Evolutionary conservation across 2,329 filamentous ascomycete species (phyloP), one percentile per base, ranked within the genome.

Genomic region (Calycina marina): DNA sequence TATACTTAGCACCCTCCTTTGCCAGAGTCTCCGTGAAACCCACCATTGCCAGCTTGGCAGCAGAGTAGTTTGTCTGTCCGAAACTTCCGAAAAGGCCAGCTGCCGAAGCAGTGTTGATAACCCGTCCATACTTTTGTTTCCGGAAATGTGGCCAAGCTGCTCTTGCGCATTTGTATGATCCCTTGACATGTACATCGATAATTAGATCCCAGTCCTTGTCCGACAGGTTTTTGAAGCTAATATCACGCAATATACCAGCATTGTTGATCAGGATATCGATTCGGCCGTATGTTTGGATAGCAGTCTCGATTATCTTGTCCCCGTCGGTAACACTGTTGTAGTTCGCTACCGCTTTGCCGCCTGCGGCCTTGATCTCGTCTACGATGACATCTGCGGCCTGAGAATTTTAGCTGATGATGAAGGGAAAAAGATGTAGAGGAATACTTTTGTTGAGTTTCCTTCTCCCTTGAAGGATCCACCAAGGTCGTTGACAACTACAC

Each of bases 211-310:
- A 98, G 58, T 98, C 90, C 54, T 79, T 62, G 57, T 98, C 90
- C 58, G 79, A 90, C 72, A 96, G 92, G 63, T 96, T 96, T 72
- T 93, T 93, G 67, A 98, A 96, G 69, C 82, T 88, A 54, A 96
- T 59, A 62, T 96, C 86, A 40, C 88, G 79, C n/a, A 54, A 45
- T 29, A 96, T 96, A 52, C 90, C 88, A 40, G 90, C 90, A 55
- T 96, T 98, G 70, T 98, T 98, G 61, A 98, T 78, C 49, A 98
- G 76, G 43, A 98, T 65, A 57, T 98, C 88, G 59, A 98, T 72
- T 50, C 88, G 82, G 46, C 88, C 82, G 53, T 77, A 90, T 35
- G 64, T 65, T 57, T 82, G 64, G 55, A 90, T 80, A 48, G 82
- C 82, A 14, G 81, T 86, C 45, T 88, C 77, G 61, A 98, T 92